Percentiles rank a stretch among this genome's conserved stretches.
These are phyloP conservation scores for Pestalotiopsis sp. DNA, from an alignment of 2,329 filamentous ascomycete genomes.

Conservation along the genomic window DNA sequence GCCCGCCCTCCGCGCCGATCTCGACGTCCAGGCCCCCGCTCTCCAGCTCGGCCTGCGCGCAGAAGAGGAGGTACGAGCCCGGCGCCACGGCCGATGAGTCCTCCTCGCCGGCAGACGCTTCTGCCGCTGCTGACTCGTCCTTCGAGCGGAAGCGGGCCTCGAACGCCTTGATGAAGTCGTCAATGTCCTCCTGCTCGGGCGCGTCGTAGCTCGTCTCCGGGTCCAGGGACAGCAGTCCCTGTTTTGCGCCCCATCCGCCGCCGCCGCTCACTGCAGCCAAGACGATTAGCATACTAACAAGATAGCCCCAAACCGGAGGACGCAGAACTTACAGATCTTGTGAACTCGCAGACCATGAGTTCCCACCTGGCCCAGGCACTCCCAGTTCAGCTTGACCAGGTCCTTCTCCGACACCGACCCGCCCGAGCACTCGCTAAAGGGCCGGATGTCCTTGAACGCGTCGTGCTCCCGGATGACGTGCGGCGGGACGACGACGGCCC, in stretches of 20 bases:
- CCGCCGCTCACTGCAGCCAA: slow-evolving; percentile 69
- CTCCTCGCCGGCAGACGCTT: neutral
- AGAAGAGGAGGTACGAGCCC: slow-evolving; percentile 70
- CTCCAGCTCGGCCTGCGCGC: slow-evolving; percentile 43
- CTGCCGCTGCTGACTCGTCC: neutral
- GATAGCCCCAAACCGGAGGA: neutral
- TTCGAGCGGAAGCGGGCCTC: slow-evolving; percentile 30
- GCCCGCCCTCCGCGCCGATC: neutral
- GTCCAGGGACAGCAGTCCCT: slow-evolving; percentile 77
- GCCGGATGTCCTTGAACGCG: slow-evolving; percentile 22
- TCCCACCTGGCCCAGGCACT: slow-evolving; percentile 34
- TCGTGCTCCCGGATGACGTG: slow-evolving; percentile 22
- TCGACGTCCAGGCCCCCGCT: neutral
- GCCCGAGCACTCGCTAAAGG: slow-evolving; percentile 23
- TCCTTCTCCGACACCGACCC: slow-evolving; percentile 27
- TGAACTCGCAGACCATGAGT: slow-evolving; percentile 47
- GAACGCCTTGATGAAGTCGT: slow-evolving; percentile 55
- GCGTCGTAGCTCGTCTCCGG: slow-evolving; percentile 61
- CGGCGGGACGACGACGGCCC: slow-evolving; percentile 69
- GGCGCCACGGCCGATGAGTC: slow-evolving; percentile 57
- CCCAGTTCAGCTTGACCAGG: slow-evolving; percentile 24
- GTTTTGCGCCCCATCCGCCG: slow-evolving; percentile 82
- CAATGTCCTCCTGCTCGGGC: slow-evolving; percentile 53
- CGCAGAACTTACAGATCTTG: slow-evolving; percentile 43
- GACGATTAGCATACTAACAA: neutral